These are phyloP conservation scores for Ustilago tritici DNA, from an alignment of 1,284 basidiomycete species.

Conservation along the genomic window DNA sequence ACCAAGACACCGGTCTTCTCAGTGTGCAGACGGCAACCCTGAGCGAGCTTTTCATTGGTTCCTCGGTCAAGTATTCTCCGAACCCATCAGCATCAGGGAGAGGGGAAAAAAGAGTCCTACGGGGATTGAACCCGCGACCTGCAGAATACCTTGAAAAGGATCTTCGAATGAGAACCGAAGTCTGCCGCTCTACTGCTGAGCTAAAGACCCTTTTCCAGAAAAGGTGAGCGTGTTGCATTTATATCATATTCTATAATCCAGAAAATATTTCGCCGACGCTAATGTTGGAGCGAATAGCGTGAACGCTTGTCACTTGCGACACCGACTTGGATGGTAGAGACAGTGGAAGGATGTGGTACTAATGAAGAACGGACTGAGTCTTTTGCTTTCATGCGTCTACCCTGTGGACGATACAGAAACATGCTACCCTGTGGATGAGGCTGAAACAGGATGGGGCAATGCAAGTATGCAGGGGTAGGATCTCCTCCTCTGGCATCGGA, in stretches of 20 bases:
- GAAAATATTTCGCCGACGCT: too few species aligned
- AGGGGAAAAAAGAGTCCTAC: constrained; percentile 47
- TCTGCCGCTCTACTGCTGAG: constrained; percentile 61
- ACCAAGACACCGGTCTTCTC: background rate
- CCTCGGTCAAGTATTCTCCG: constrained; percentile 13
- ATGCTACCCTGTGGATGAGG: too few species aligned
- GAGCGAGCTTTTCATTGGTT: background rate
- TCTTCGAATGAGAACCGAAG: constrained; percentile 32
- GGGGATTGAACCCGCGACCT: constrained; percentile 60
- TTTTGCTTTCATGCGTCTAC: too few species aligned
- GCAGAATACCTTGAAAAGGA: constrained; percentile 27
- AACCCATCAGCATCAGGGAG: background rate
- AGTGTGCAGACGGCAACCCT: background rate
- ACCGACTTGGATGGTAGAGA: too few species aligned
- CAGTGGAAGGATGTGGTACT: too few species aligned
- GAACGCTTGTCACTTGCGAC: too few species aligned
- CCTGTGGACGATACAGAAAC: too few species aligned
- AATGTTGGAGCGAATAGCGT: too few species aligned
- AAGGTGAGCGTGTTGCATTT: background rate
- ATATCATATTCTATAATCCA: accelerated
- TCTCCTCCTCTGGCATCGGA: too few species aligned
- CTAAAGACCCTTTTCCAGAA: constrained; percentile 45
- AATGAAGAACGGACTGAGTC: too few species aligned
- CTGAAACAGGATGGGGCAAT: too few species aligned
- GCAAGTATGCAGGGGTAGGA: too few species aligned